Conservation (phyloP, 192 early-diverging fungal genomes). For the Umbelopsis vinacea region DNA sequence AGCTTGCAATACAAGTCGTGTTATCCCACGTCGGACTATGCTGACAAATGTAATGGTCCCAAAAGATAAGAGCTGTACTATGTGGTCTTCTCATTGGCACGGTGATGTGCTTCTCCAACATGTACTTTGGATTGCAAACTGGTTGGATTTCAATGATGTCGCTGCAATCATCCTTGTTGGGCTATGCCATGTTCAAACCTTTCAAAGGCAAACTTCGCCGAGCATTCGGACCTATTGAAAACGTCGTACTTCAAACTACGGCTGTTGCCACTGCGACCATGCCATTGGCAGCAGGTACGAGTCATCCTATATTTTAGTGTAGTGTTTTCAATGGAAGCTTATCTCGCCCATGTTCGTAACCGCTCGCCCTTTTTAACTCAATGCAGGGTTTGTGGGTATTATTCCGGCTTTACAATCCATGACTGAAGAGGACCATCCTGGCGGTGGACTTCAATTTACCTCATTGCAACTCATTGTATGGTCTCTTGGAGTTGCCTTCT, state of each 20-base stretch:
- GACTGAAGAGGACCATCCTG: constrained; percentile 58
- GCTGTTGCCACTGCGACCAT: constrained; percentile 86
- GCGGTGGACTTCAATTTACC: constrained; percentile 31
- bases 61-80: constrained; percentile 52
- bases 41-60: constrained; percentile 11
- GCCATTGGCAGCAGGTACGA: constrained; percentile 68
- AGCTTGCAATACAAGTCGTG: not conserved
- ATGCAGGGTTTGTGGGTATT: constrained; percentile 74
- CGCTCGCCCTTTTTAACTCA: no score
- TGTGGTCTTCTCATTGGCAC: constrained; percentile 72
- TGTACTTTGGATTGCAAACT: constrained; percentile 87
- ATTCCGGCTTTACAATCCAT: constrained; percentile 81
- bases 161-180: constrained; percentile 70
- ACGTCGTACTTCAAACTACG: constrained; percentile 84
- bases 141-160: constrained; percentile 86
- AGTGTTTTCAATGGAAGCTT: no score
- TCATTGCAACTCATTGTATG: constrained; percentile 65
- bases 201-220: constrained; percentile 44
- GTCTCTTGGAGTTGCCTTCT: constrained; percentile 80
- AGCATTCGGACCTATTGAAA: constrained; percentile 80
- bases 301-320: no score
- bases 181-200: constrained; percentile 80
- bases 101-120: constrained; percentile 81
- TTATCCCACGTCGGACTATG: not conserved
- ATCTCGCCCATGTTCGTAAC: no score